Percentiles rank a stretch among this genome's conserved stretches.
phyloP scores from a whole-genome alignment of 768 basidiomycete species.

The Clavulina sp. region DNA sequence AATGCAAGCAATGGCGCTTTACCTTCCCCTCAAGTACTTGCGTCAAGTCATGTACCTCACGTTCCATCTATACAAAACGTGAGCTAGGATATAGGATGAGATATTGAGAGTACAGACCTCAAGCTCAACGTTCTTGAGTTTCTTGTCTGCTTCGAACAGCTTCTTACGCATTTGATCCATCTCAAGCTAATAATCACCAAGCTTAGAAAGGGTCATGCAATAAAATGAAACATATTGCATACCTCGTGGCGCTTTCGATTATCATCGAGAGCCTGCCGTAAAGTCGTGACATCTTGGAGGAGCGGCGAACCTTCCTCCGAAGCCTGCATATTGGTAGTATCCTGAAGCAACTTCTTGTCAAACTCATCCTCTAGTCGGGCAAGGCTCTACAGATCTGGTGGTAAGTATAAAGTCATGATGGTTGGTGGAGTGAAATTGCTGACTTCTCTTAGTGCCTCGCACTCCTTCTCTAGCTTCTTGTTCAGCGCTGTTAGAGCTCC shows the following conservation, averaged over 20 bases:
- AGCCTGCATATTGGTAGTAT: slow-evolving; percentile 24
- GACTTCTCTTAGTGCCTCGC: slow-evolving; percentile 59
- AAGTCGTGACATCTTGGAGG: slow-evolving; percentile 2
- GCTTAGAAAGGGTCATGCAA: not conserved
- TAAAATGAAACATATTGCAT: not conserved
- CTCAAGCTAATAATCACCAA: slow-evolving; percentile 6
- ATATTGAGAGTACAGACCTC: slow-evolving; percentile 37
- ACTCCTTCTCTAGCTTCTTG: slow-evolving; percentile 53
- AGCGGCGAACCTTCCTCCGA: not conserved
- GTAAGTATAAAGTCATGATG: not conserved
- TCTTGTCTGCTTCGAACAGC: slow-evolving; percentile 53
- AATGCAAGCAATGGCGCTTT: slow-evolving; percentile 1
- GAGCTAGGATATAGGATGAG: not conserved
- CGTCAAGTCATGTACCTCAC: slow-evolving; percentile 36
- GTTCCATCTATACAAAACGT: slow-evolving; percentile 45
- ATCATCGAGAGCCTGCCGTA: slow-evolving; percentile 2
- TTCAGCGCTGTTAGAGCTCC: slow-evolving; percentile 39
- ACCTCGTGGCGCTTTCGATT: slow-evolving; percentile 9
- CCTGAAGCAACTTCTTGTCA: slow-evolving; percentile 37
- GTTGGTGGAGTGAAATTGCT: not conserved
- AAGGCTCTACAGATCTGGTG: slow-evolving; percentile 35
- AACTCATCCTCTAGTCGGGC: slow-evolving; percentile 60
- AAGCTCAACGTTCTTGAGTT: slow-evolving; percentile 84
- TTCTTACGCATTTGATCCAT: slow-evolving; percentile 36
- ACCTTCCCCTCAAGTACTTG: not conserved